Conservation (phyloP, 768 basidiomycete species). For the Termitomyces sp. region DNA sequence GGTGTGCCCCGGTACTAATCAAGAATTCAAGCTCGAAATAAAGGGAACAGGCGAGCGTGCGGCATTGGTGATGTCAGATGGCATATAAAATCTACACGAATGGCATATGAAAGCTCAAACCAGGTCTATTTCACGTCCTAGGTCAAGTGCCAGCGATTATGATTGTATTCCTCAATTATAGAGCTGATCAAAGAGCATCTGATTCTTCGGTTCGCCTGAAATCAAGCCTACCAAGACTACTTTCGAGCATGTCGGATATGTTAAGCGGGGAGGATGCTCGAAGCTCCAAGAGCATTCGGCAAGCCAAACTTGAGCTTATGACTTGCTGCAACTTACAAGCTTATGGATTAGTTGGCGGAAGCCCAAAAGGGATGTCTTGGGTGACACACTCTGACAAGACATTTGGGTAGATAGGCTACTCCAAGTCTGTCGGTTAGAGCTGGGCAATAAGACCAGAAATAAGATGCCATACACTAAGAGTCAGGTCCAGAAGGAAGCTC, state of each 20-base stretch:
- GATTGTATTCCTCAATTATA: too few relatives aligned
- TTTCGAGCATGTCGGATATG: background rate
- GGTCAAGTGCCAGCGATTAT: background rate
- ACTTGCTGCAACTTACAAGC: background rate
- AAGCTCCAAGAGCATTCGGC: background rate
- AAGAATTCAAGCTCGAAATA: too few relatives aligned
- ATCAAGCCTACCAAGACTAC: background rate
- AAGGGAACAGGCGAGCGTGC: too few relatives aligned
- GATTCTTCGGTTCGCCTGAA: background rate
- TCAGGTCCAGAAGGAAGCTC: background rate
- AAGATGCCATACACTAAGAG: background rate
- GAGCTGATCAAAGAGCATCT: background rate
- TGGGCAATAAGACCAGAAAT: background rate
- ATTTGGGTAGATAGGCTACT: background rate
- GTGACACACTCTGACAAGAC: background rate
- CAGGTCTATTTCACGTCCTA: too few relatives aligned
- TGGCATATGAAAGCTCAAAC: too few relatives aligned
- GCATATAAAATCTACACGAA: too few relatives aligned
- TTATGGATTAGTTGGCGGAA: too few relatives aligned
- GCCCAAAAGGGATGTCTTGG: background rate
- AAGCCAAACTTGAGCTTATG: background rate
- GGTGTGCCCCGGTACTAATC: too few relatives aligned
- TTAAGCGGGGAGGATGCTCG: background rate
- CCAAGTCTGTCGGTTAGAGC: background rate
- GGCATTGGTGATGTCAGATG: too few relatives aligned